Evolutionary conservation across 2,329 filamentous ascomycete species (phyloP).

Genomic region (Aspergillus fumigatiaffinis): DNA sequence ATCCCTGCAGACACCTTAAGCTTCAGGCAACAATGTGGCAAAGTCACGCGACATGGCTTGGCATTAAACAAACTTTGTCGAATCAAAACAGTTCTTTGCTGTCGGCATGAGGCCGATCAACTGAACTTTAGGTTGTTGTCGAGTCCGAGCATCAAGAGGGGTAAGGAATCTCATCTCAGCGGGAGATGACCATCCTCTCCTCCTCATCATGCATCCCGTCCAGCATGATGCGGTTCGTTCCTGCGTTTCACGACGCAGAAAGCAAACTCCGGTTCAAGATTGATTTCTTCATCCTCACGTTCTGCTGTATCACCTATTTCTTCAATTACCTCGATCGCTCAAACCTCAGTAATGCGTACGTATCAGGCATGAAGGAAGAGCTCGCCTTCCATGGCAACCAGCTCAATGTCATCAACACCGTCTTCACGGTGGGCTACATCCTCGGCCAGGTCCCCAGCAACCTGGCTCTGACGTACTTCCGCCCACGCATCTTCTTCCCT

Average conservation of each 20-base stretch:
- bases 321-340: slow-evolving; percentile 47
- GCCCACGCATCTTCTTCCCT: slow-evolving; percentile 25
- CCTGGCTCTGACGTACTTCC: slow-evolving; percentile 23
- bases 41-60: neutral
- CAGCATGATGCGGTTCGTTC: neutral
- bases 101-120: neutral
- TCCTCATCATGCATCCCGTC: neutral
- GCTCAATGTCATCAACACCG: slow-evolving; percentile 22
- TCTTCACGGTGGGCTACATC: slow-evolving; percentile 24
- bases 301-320: slow-evolving; percentile 47
- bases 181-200: neutral
- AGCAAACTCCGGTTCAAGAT: slow-evolving; percentile 48
- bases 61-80: neutral
- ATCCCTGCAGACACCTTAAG: neutral
- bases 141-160: neutral
- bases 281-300: slow-evolving; percentile 47
- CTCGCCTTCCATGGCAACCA: slow-evolving; percentile 29
- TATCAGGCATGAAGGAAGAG: slow-evolving; percentile 35
- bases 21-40: neutral
- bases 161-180: neutral
- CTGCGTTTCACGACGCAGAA: slow-evolving; percentile 18
- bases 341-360: slow-evolving; percentile 48
- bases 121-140: neutral
- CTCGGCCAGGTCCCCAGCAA: slow-evolving; percentile 23
- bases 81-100: neutral